Evolutionary conservation across 2,329 filamentous ascomycete species (phyloP), one percentile per base, ranked within the genome.

Genomic region (Didymosphaeria variabile): DNA sequence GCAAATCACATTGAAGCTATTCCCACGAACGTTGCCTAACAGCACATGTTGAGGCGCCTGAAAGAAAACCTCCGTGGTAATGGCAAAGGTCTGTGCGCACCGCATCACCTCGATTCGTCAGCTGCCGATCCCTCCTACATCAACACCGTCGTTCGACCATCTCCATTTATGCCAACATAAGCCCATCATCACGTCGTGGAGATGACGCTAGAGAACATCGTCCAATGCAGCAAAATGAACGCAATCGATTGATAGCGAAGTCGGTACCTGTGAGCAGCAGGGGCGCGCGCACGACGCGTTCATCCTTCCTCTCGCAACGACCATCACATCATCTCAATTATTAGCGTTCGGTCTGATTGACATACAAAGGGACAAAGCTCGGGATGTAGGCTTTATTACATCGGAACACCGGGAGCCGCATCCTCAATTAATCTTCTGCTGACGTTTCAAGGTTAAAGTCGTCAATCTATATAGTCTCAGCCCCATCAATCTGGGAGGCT

Each of bases 381-480:
- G 58, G 59, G 57, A 62, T 61, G 46, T 17, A 55, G 26, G 15
- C 13, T n/a, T 56, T 57, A 59, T 66, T 57, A 55, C 49, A 31
- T 52, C 59, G 49, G 60, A 51, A 59, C 42, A 59, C 52, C 38
- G 32, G 34, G 31, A 57, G 34, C 53, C 42, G 55, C 40, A 19
- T 40, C 36, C n/a, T 61, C 61, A 53, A 65, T 65, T n/a, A 65
- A 65, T 66, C 29, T 57, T 44, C 47, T 54, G 59, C 65, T 62
- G 59, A 63, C 56, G 31, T 65, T 63, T 63, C 61, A 58, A 66
- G 71, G 69, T 62, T 74, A 73, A 73, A 72, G 59, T 40, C 56
- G 19, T 55, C 36, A 60, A 36, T 66, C 62, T 63, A 69, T 69
- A 50, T 64, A 57, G 55, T 62, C 51, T 60, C 38, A 59, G 55